Base-by-base conservation (phyloP, 129 eudicot genomes). In the Ambrosia artemisiifolia region DNA sequence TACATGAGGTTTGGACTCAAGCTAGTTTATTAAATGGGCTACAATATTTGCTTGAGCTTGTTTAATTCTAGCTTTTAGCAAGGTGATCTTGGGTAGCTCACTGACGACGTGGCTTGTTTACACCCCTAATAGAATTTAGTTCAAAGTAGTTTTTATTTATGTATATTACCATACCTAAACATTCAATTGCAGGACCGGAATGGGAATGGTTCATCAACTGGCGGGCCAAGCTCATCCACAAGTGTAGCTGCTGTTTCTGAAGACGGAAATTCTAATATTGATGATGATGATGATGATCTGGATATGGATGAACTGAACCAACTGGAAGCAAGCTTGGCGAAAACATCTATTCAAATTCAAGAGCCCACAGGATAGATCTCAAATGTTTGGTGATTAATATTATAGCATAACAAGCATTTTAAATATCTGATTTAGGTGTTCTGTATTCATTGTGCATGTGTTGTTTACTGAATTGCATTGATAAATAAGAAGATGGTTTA, bases 301-400 rank as follows among this genome's bases (percentile, higher is more conserved):
- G 97, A 91, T 75, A 59, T 85, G 69, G 95, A 91, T 35, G 97
- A 91, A 79, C 55, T 91, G 36, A 80, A 91, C 47, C 91, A 91
- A 80, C 84, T 91, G 0, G 97, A 91, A 81, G 95, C 95, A 19
- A 91, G 97, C 79, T 79, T 91, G 62, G 85, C 95, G 3, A 91
- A 70, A 82, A 82, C 95, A 55, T 83, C 95, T 32, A 73, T 91
- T 66, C 85, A 85, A 73, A 88, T 91, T 30, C 81, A 75, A 50
- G 96, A 90, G 78, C 85, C 88, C 12, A 69, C 63, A 19, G 61
- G 57, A 55, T 72, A 62, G 63, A 71, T 17, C 34, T 71, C 49
- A 14, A 32, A 12, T 14, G 55, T 49, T 20, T 49, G 55, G 55
- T 49, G 55, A 49, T n/a, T 9, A 49, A n/a, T 49, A 49, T n/a